These are phyloP conservation scores for Phellinidium pouzarii DNA, from an alignment of 1,284 basidiomycete genomes.

Conservation along the genomic window DNA sequence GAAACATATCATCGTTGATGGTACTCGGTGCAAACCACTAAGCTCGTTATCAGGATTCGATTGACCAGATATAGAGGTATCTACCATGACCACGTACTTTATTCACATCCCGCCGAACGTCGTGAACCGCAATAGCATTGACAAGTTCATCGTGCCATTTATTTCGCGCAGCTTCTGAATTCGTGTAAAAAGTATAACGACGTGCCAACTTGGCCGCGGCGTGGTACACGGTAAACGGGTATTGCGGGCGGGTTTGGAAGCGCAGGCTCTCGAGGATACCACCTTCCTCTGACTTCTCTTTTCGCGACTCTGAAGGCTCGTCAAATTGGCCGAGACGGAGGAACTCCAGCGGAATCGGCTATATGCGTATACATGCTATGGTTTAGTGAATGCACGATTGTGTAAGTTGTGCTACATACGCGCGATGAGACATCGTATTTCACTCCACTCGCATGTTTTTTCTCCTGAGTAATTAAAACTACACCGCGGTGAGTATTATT, in stretches of 20 bases:
- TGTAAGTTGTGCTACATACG: constrained; percentile 33
- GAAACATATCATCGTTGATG: constrained; percentile 57
- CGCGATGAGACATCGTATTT: constrained; percentile 56
- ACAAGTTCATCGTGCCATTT: constrained; percentile 58
- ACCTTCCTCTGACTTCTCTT: constrained; percentile 52
- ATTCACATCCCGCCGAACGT: constrained; percentile 58
- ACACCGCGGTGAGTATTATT: background rate
- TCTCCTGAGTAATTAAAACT: constrained; percentile 63
- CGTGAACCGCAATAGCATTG: constrained; percentile 55
- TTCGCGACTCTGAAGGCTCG: constrained; percentile 48
- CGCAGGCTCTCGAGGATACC: constrained; percentile 51
- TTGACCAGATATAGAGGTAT: background rate
- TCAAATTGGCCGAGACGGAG: constrained; percentile 63
- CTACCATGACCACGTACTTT: constrained; percentile 46
- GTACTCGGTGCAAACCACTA: constrained; percentile 61
- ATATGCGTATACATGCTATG: constrained; percentile 11
- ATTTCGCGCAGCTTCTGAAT: constrained; percentile 46
- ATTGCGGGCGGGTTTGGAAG: constrained; percentile 45
- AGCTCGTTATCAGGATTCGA: background rate
- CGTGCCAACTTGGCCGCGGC: constrained; percentile 47
- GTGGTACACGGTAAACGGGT: constrained; percentile 71
- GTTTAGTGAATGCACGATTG: background rate
- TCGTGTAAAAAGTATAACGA: constrained; percentile 64
- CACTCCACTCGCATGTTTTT: constrained; percentile 41
- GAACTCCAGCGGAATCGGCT: constrained; percentile 75